Conservation (phyloP, 2,329 filamentous ascomycete genomes). For the Penicillium sp. region DNA sequence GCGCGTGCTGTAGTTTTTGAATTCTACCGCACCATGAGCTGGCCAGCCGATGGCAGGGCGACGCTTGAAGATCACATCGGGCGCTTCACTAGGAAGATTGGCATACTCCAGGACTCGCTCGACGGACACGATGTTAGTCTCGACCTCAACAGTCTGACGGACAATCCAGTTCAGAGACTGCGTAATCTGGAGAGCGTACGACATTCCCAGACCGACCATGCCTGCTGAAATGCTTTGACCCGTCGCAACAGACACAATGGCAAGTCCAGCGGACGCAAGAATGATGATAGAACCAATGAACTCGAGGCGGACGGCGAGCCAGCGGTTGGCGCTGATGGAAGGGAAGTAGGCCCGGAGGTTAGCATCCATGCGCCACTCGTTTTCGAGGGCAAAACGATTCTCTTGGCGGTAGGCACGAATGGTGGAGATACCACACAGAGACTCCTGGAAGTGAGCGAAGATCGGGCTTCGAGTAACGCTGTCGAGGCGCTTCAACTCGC, state of each 20-base stretch:
- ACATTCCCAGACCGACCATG: slow-evolving; percentile 89
- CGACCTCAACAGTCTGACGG: slow-evolving; percentile 96
- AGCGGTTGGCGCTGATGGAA: slow-evolving; percentile 88
- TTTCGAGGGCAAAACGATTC: slow-evolving; percentile 81
- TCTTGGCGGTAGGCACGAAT: slow-evolving; percentile 94
- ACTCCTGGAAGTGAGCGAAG: slow-evolving; percentile 98
- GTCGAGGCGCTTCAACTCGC: slow-evolving; percentile 92
- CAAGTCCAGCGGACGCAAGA: slow-evolving; percentile 74
- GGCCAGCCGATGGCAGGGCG: slow-evolving; percentile 90
- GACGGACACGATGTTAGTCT: slow-evolving; percentile 99
- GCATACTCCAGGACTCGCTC: slow-evolving; percentile 97
- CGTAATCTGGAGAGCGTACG: slow-evolving; percentile 94
- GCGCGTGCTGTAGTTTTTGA: slow-evolving; percentile 89
- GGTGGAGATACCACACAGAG: slow-evolving; percentile 85
- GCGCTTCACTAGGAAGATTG: slow-evolving; percentile 82
- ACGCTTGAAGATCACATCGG: slow-evolving; percentile 85
- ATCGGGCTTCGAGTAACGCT: slow-evolving; percentile 94
- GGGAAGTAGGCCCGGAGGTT: slow-evolving; percentile 94
- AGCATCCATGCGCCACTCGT: slow-evolving; percentile 94
- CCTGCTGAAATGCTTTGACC: slow-evolving; percentile 64
- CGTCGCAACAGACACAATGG: slow-evolving; percentile 73
- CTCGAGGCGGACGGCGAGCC: slow-evolving; percentile 91
- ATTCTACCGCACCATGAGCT: slow-evolving; percentile 77
- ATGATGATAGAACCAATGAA: slow-evolving; percentile 96
- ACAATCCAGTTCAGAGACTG: slow-evolving; percentile 99